Conservation (phyloP, 2,329 filamentous ascomycete genomes). For the Aspergillus aculeatus region DNA sequence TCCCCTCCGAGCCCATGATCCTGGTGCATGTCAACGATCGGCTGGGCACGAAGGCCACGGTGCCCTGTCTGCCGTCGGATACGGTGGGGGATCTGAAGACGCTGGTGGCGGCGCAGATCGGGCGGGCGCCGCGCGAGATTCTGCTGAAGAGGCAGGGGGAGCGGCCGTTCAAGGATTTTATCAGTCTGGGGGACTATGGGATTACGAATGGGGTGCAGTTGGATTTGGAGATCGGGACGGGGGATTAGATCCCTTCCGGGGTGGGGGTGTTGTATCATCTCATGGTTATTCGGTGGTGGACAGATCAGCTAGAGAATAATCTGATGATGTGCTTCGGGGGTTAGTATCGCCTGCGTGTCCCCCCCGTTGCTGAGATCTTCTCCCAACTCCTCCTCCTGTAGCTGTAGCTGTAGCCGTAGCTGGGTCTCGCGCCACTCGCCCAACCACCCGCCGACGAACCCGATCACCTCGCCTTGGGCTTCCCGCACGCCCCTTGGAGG, state of each 20-base stretch:
- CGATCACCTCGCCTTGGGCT: slow-evolving; percentile 58
- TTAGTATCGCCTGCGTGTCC: neutral
- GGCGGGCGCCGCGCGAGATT: slow-evolving; percentile 86
- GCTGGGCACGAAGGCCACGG: slow-evolving; percentile 91
- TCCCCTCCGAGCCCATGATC: slow-evolving; percentile 74
- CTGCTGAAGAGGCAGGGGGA: slow-evolving; percentile 89
- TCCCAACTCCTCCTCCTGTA: neutral
- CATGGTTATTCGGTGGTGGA: neutral
- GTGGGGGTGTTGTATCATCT: neutral
- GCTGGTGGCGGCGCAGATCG: slow-evolving; percentile 78
- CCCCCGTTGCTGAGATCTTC: neutral
- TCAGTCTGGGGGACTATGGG: slow-evolving; percentile 89
- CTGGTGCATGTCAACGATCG: slow-evolving; percentile 91
- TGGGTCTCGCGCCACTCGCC: slow-evolving; percentile 50
- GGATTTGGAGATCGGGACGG: slow-evolving; percentile 52
- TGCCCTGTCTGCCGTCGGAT: slow-evolving; percentile 84
- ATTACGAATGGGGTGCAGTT: slow-evolving; percentile 78
- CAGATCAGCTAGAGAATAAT: neutral
- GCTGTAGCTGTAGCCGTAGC: too few species aligned
- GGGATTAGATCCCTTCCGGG: slow-evolving; percentile 33
- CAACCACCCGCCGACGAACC: slow-evolving; percentile 68
- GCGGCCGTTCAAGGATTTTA: slow-evolving; percentile 86
- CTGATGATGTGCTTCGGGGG: neutral
- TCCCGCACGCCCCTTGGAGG: slow-evolving; percentile 51
- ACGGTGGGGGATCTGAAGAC: slow-evolving; percentile 52